Conservation (phyloP, 805 yeast genomes). For the Wickerhamiella siamensis region DNA sequence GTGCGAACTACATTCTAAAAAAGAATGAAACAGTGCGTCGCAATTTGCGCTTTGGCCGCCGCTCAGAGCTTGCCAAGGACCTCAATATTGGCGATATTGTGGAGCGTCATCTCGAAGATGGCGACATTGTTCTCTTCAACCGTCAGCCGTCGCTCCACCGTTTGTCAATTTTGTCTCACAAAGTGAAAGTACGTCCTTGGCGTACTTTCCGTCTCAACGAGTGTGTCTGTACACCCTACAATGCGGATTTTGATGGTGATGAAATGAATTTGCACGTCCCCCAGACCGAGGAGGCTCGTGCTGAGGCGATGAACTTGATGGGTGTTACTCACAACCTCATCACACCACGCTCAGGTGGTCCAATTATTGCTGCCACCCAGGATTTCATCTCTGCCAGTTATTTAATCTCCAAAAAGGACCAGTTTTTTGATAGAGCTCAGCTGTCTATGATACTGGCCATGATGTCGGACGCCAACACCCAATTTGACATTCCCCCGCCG, state of each 20-base stretch:
- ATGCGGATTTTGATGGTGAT: conserved; percentile 99
- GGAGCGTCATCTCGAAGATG: conserved; percentile 94
- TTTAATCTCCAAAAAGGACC: conserved; percentile 81
- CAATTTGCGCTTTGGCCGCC: conserved; percentile 78
- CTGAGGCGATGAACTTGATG: conserved; percentile 97
- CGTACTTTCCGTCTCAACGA: conserved; percentile 92
- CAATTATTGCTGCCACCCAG: conserved; percentile 98
- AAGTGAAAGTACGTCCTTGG: conserved; percentile 97
- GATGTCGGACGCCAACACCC: conserved; percentile 88
- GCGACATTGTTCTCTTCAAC: conserved; percentile 88
- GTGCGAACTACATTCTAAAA: conserved; percentile 84
- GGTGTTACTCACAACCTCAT: conserved; percentile 90
- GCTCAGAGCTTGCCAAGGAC: conserved; percentile 58
- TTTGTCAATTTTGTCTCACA: conserved; percentile 99
- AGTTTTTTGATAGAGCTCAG: conserved; percentile 78
- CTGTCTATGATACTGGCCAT: conserved; percentile 71
- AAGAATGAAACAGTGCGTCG: conserved; percentile 61
- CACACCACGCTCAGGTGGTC: conserved; percentile 97
- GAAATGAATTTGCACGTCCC: conserved; percentile 99
- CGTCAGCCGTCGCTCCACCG: conserved; percentile 99
- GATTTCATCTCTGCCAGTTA: conserved; percentile 97
- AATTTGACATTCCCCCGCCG: conserved; percentile 93
- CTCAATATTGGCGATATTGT: conserved; percentile 82
- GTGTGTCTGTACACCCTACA: conserved; percentile 98
- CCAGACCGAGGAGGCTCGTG: conserved; percentile 95